These are phyloP conservation scores for Lasiodiplodia citricola DNA, from an alignment of 2,329 filamentous ascomycete genomes.

Conservation along the genomic window DNA sequence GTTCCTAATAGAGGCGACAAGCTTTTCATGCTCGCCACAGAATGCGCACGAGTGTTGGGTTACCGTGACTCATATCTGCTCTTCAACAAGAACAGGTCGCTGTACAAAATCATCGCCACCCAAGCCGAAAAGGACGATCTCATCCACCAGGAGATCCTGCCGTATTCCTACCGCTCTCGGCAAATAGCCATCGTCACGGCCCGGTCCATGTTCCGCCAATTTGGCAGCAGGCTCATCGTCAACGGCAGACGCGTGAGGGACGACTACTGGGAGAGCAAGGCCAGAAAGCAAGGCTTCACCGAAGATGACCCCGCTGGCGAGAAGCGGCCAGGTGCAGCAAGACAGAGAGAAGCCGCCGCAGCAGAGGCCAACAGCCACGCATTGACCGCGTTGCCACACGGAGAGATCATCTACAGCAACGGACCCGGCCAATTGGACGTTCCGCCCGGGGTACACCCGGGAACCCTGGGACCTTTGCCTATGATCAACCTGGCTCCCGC, in stretches of 20 bases:
- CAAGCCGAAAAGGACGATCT: constrained; percentile 96
- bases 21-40: constrained; percentile 97
- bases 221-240: constrained; percentile 90
- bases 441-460: constrained; percentile 62
- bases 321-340: constrained; percentile 90
- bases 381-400: constrained; percentile 68
- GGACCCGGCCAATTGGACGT: constrained; percentile 53
- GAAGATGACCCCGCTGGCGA: constrained; percentile 95
- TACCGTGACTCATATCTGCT: constrained; percentile 98
- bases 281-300: constrained; percentile 95
- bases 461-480: constrained; percentile 74
- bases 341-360: constrained; percentile 80
- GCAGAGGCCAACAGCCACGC: constrained; percentile 67
- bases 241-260: constrained; percentile 90
- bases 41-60: constrained; percentile 90
- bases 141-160: constrained; percentile 91
- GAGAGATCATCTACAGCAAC: constrained; percentile 88
- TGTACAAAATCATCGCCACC: constrained; percentile 97
- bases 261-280: constrained; percentile 99
- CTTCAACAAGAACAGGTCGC: constrained; percentile 97
- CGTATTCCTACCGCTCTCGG: constrained; percentile 96
- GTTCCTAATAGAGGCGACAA: constrained; percentile 91
- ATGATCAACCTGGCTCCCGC: constrained; percentile 84
- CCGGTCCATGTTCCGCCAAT: constrained; percentile 97
- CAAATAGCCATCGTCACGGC: constrained; percentile 99